Conservation (phyloP, 148 eudicot genomes). For the Rhododendron mucronatum region DNA sequence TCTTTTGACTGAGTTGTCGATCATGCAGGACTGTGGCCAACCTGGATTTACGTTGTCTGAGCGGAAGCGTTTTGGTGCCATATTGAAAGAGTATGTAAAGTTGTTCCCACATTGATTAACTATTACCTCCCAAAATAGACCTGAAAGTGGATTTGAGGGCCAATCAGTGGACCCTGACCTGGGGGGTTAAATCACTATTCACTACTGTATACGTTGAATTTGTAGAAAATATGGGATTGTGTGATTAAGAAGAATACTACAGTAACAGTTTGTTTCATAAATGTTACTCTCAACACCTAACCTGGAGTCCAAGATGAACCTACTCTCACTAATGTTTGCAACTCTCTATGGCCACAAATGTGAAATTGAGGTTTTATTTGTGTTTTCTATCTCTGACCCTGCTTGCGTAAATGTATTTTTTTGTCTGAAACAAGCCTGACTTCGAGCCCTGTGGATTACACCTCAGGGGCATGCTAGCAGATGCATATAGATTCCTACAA, state of each 20-base stretch:
- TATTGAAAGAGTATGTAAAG: conserved; percentile 71
- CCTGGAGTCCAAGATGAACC: neutral
- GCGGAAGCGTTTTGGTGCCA: conserved; percentile 76
- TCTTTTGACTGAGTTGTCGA: conserved; percentile 6
- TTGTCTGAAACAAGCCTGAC: neutral
- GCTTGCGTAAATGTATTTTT: neutral
- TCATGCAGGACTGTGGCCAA: conserved; percentile 83
- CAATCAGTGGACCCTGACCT: neutral
- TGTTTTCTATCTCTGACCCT: neutral
- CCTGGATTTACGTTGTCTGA: conserved; percentile 95
- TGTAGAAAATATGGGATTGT: neutral
- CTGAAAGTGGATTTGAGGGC: neutral
- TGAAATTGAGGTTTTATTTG: neutral
- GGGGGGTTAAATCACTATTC: neutral
- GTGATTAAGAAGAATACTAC: neutral
- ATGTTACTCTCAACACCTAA: neutral
- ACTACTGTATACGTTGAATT: neutral
- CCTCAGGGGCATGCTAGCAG: conserved; percentile 74
- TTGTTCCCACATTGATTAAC: neutral
- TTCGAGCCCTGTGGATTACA: neutral
- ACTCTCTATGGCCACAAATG: neutral
- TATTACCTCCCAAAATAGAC: neutral
- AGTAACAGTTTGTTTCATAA: neutral
- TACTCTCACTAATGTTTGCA: neutral
- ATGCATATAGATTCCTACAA: conserved; percentile 84